Evolutionary conservation across 257 asterid species (phyloP).

Genomic region (Solanum virginianum): DNA sequence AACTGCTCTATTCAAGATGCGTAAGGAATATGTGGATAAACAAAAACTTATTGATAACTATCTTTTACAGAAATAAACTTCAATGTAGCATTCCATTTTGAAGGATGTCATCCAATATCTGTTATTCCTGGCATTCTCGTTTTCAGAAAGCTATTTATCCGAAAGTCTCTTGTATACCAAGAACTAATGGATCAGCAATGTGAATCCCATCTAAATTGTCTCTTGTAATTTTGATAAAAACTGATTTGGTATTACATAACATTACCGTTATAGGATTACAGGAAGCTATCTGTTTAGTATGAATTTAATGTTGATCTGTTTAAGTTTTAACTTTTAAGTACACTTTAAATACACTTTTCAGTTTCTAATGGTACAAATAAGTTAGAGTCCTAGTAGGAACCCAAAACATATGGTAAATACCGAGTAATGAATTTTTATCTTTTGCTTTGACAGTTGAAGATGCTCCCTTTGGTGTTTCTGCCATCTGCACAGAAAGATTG

Average conservation of each 20-base stretch:
- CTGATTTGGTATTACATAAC: neutral
- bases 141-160: neutral
- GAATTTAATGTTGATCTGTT: neutral
- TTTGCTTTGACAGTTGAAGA: constrained; percentile 23
- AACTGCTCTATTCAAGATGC: neutral
- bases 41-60: neutral
- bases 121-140: neutral
- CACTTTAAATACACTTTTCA: neutral
- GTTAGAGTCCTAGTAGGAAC: neutral
- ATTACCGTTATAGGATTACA: neutral
- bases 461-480: constrained; percentile 39
- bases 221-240: neutral
- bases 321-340: neutral
- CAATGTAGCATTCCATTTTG: neutral
- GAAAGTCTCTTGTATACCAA: neutral
- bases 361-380: neutral
- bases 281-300: neutral
- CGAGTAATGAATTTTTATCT: constrained; percentile 47
- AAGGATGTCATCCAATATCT: neutral
- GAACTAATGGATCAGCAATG: neutral
- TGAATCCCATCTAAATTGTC: neutral
- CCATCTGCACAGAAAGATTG: constrained; percentile 28
- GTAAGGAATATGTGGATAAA: neutral
- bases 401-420: constrained; percentile 17
- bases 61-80: neutral